Percentiles rank a stretch among this genome's conserved stretches.
These are phyloP conservation scores for Bidens hawaiensis DNA, from an alignment of 140 eudicot species.

Conservation along the genomic window DNA sequence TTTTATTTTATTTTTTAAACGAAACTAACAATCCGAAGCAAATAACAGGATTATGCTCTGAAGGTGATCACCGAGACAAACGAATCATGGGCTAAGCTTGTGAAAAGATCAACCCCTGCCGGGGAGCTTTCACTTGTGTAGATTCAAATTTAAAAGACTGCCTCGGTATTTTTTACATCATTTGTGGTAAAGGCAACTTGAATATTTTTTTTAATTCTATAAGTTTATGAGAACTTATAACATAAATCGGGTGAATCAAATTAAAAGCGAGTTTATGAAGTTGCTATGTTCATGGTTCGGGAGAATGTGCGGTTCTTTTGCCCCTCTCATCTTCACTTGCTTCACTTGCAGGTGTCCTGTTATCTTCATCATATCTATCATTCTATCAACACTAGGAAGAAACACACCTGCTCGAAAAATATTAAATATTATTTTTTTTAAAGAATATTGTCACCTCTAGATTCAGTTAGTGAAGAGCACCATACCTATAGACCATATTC, in stretches of 20 bases:
- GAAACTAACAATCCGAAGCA: no score
- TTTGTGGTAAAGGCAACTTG: no score
- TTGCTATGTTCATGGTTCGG: conserved; percentile 18
- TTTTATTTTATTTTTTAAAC: no score
- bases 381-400: conserved; percentile 31
- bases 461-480: background rate
- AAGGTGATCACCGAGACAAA: no score
- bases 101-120: background rate
- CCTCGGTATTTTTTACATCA: background rate
- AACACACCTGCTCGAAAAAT: conserved; percentile 61
- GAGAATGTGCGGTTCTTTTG: background rate
- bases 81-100: no score
- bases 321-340: conserved; percentile 4
- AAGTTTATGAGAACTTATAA: no score
- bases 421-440: no score
- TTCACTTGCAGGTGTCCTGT: conserved; percentile 9
- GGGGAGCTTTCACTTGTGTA: no score
- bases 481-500: conserved; percentile 76
- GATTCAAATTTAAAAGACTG: background rate
- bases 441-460: no score
- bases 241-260: background rate
- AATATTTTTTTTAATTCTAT: background rate
- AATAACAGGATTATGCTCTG: no score
- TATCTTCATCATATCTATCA: conserved; percentile 20
- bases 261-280: background rate